Evolutionary conservation across 306 rosid genomes (phyloP).

Genomic region (Gastrolobium villosum): DNA sequence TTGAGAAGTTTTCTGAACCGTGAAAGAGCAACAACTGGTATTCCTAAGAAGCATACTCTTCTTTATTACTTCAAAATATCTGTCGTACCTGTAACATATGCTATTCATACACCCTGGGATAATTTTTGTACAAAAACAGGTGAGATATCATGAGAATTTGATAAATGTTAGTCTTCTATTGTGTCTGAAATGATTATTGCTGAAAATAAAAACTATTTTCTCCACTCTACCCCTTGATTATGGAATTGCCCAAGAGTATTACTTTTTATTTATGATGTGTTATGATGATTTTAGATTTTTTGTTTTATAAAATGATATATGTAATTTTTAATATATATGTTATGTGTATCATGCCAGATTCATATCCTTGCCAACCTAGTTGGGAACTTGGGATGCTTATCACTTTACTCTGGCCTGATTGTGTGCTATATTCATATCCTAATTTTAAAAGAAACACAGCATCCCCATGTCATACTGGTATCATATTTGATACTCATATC

Average conservation of each 20-base stretch:
- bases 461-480: not conserved
- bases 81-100: not conserved
- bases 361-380: too few relatives aligned
- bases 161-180: not conserved
- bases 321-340: too few relatives aligned
- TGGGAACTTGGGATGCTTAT: too few relatives aligned
- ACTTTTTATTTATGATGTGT: not conserved
- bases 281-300: not conserved
- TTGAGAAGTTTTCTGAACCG: not conserved
- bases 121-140: not conserved
- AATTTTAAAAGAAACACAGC: not conserved
- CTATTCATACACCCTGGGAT: not conserved
- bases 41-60: not conserved
- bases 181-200: not conserved
- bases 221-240: not conserved
- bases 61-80: not conserved
- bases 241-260: not conserved
- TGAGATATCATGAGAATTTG: conserved; percentile 4
- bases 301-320: not conserved
- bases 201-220: not conserved
- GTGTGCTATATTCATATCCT: not conserved
- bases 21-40: not conserved
- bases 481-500: not conserved
- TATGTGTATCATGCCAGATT: too few relatives aligned
- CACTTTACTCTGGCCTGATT: too few relatives aligned